These are phyloP conservation scores for Obba rivulosa DNA, from an alignment of 768 basidiomycete species.

Conservation along the genomic window DNA sequence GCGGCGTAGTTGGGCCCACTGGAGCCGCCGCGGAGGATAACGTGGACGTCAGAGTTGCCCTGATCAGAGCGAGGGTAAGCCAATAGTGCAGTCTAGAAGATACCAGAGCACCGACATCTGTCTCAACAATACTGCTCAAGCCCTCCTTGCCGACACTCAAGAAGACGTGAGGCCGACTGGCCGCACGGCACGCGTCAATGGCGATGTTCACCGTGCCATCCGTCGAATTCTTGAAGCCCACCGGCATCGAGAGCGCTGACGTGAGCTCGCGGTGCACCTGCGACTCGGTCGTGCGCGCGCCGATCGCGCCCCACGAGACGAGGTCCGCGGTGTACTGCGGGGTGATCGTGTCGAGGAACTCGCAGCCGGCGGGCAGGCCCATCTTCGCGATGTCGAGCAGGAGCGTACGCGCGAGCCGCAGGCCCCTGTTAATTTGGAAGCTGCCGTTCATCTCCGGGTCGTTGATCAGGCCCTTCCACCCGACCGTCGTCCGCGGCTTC, in stretches of 20 bases:
- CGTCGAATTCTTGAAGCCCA: constrained; percentile 98
- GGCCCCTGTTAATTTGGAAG: constrained; percentile 96
- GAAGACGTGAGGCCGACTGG: constrained; percentile 89
- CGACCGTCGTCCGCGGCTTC: constrained; percentile 92
- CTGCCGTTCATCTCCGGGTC: constrained; percentile 90
- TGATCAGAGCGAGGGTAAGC: constrained; percentile 20
- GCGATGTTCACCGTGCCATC: constrained; percentile 91
- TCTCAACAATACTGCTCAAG: constrained; percentile 91
- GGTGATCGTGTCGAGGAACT: constrained; percentile 79
- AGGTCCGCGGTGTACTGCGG: constrained; percentile 93
- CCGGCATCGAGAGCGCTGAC: constrained; percentile 88
- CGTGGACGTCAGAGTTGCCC: constrained; percentile 90
- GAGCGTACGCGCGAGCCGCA: constrained; percentile 81
- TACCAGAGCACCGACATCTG: constrained; percentile 49
- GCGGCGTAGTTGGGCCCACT: constrained; percentile 86
- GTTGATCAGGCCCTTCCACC: constrained; percentile 99
- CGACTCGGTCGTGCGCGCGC: constrained; percentile 87
- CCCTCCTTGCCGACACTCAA: constrained; percentile 97
- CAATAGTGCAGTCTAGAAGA: background rate
- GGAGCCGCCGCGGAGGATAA: constrained; percentile 89
- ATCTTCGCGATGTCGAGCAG: constrained; percentile 86
- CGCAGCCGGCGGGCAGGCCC: constrained; percentile 93
- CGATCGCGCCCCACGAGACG: constrained; percentile 95
- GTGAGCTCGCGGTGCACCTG: constrained; percentile 89
- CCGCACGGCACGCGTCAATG: constrained; percentile 92